phyloP scores from a whole-genome alignment of 2,329 filamentous ascomycete genomes.

The Aspergillus cejpii region DNA sequence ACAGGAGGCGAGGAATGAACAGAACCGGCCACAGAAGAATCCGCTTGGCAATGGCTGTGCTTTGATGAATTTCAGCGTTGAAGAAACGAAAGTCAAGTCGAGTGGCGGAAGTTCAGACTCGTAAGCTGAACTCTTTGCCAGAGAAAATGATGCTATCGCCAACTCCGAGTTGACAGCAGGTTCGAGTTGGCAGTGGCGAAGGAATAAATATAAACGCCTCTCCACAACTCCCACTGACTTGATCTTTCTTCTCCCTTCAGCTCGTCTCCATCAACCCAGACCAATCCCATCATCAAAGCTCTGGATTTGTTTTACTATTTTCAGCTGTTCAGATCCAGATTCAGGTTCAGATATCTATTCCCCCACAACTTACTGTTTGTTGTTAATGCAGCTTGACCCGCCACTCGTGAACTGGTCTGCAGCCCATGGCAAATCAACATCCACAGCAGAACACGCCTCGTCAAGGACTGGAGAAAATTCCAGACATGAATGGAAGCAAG shows the following conservation, averaged over 20 bases:
- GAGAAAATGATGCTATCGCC: not conserved
- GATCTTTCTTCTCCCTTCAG: not conserved
- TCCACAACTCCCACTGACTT: not conserved
- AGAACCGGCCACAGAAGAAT: not conserved
- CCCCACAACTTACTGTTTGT: slow-evolving; percentile 19
- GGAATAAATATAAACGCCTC: not conserved
- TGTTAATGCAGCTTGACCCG: slow-evolving; percentile 24
- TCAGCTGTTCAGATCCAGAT: slow-evolving; percentile 10
- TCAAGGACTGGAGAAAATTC: not conserved
- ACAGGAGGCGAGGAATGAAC: too few species aligned
- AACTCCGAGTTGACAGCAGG: not conserved
- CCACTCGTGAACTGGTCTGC: slow-evolving; percentile 27
- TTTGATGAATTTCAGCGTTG: not conserved
- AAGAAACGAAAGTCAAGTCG: not conserved
- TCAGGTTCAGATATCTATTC: not conserved
- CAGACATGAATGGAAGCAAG: not conserved
- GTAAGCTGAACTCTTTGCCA: not conserved
- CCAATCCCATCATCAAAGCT: not conserved
- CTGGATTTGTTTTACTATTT: not conserved
- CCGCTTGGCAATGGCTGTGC: not conserved
- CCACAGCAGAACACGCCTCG: not conserved
- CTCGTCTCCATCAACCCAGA: not conserved
- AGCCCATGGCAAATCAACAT: slow-evolving; percentile 11
- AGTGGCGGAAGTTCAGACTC: not conserved
- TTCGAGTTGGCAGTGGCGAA: not conserved